phyloP scores from a whole-genome alignment of 352 stramenopile species.

The Phytophthora hibernalis region DNA sequence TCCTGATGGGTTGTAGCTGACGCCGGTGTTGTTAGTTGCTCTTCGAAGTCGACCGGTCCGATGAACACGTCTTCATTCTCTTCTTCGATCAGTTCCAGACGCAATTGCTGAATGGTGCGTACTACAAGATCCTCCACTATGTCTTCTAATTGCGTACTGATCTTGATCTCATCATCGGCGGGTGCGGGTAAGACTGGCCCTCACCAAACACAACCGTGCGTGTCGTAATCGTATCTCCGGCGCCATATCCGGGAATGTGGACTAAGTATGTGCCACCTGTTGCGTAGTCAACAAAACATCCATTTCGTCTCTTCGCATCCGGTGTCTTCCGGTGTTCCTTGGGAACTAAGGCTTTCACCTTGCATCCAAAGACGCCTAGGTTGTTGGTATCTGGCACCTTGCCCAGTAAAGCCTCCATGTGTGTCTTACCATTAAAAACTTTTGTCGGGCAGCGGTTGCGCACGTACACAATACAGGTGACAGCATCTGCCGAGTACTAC shows the following conservation, averaged over 20 bases:
- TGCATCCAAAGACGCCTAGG: conserved; percentile 10
- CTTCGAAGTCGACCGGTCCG: too few relatives aligned
- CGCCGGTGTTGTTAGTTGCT: too few relatives aligned
- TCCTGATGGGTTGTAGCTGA: too few relatives aligned
- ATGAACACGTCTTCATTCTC: too few relatives aligned
- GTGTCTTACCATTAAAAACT: conserved; percentile 12
- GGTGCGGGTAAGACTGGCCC: too few relatives aligned
- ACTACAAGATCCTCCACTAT: too few relatives aligned
- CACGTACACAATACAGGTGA: conserved; percentile 15
- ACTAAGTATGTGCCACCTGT: conserved; percentile 5
- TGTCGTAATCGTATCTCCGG: too few relatives aligned
- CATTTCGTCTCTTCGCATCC: conserved; percentile 7
- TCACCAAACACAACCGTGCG: too few relatives aligned
- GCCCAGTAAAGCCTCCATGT: conserved; percentile 9
- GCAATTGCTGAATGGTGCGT: too few relatives aligned
- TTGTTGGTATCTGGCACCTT: conserved; percentile 7
- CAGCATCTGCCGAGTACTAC: conserved; percentile 10
- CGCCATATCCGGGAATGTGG: not conserved
- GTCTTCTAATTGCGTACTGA: too few relatives aligned
- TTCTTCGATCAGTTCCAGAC: too few relatives aligned
- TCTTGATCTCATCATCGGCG: conserved; percentile 4
- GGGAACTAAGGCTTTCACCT: not conserved
- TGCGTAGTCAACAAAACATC: conserved; percentile 5
- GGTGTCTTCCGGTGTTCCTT: conserved; percentile 12
- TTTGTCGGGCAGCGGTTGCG: conserved; percentile 16